Evolutionary conservation across 768 basidiomycete genomes (phyloP).

Genomic region (Pleurotus salmoneostramineus): DNA sequence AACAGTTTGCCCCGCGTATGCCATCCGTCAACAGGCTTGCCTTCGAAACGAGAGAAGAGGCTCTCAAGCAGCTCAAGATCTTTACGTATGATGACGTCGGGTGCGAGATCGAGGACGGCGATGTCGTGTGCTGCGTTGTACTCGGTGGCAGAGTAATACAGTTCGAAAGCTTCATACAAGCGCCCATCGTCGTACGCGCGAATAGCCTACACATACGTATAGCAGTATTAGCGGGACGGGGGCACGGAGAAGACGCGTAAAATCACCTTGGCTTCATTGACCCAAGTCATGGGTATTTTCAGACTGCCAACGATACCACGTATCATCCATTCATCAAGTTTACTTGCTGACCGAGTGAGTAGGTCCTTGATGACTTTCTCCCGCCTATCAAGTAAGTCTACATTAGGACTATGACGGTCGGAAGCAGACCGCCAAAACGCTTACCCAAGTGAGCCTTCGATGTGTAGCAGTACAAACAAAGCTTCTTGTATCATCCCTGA

Average conservation of each 20-base stretch:
- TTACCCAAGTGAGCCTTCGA: conserved; percentile 79
- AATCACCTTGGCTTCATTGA: conserved; percentile 83
- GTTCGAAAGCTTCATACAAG: conserved; percentile 70
- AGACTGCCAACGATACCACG: conserved; percentile 72
- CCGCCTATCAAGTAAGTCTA: conserved; percentile 45
- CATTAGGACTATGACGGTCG: neutral
- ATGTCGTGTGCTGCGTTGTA: conserved; percentile 78
- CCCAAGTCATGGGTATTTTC: conserved; percentile 81
- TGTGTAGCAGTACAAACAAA: conserved; percentile 83
- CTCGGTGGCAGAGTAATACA: conserved; percentile 66
- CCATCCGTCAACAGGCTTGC: conserved; percentile 69
- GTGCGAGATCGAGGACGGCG: conserved; percentile 81
- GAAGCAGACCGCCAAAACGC: conserved; percentile 35
- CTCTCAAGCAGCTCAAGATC: conserved; percentile 59
- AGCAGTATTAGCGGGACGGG: neutral
- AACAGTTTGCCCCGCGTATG: conserved; percentile 82
- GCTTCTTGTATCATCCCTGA: conserved; percentile 82
- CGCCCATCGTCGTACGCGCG: conserved; percentile 58
- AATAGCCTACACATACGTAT: conserved; percentile 47
- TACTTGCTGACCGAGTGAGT: conserved; percentile 62
- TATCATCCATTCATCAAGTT: conserved; percentile 69
- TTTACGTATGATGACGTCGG: conserved; percentile 76
- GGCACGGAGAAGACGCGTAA: neutral
- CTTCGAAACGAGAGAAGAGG: conserved; percentile 67
- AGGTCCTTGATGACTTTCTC: conserved; percentile 81